Base-by-base conservation (phyloP, 768 basidiomycete species). In the Podaxis pistillaris region DNA sequence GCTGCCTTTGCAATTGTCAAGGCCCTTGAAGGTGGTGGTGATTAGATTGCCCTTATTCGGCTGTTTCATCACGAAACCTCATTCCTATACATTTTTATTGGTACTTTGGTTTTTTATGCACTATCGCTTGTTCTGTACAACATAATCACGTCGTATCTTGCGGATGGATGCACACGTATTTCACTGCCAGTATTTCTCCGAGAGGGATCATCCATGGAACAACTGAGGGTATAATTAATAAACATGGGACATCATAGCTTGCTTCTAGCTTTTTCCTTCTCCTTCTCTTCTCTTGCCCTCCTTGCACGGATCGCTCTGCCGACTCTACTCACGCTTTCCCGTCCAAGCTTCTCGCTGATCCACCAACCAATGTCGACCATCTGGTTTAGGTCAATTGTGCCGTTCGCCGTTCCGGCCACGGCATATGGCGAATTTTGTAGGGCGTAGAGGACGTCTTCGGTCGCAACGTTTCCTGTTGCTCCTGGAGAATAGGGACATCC, bases 401-500 rank as follows among this genome's bases (percentile, higher is more conserved):
- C 78, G 1, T 74, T 71, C 17, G 72, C 72, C 63, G 73, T 71
- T 11, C 85, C 87, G 1, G 68, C 77, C 3, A 85, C 86, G 3
- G 78, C 82, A 71, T 86, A 86, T 51, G 76, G 79, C 9, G 87
- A 88, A 56, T 76, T 86, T 67, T 80, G 83, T 7, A 98, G 81
- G 0, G 91, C 90, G 65, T 97, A 94, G 8, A 96, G 79, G 0
- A 96, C 85, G 67, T 96, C 92, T 68, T 98, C 96, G 0, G 96
- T 98, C 0, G 94, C 89, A 17, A 97, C 92, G 67, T 97, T 97
- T 15, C 96, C 96, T 0, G 94, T 95, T 13, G 96, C 95, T 4
- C 95, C 95, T 1, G 96, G 96, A 1, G 96, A 94, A 74, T 93
- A 98, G 2, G 96, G 96, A 69, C 96, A 98, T 17, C 96, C 94